Evolutionary conservation across 306 rosid species (phyloP).

Genomic region (Medicago ruthenica): DNA sequence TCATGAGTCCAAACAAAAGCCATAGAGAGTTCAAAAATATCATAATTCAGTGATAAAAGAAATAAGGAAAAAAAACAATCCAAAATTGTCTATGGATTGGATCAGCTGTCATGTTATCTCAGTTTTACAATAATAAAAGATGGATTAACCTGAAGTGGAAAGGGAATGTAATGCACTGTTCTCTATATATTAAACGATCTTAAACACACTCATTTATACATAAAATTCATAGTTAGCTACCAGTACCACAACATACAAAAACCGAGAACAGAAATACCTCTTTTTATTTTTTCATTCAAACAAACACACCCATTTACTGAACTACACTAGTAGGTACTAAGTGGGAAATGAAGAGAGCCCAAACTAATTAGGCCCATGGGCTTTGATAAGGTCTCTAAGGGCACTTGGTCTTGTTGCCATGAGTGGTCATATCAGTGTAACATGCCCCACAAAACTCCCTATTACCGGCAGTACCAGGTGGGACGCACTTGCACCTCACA

Average conservation of each 20-base stretch:
- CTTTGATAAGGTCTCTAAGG: constrained; percentile 34
- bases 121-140: background rate
- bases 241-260: background rate
- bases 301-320: background rate
- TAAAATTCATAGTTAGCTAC: background rate
- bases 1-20: no score
- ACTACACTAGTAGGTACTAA: background rate
- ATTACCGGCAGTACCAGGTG: constrained; percentile 74
- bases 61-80: no score
- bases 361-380: constrained; percentile 8
- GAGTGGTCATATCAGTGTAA: constrained; percentile 73
- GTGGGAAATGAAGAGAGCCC: background rate
- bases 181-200: background rate
- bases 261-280: background rate
- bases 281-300: background rate
- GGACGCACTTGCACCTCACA: constrained; percentile 71
- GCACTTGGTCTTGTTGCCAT: constrained; percentile 64
- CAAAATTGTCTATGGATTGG: background rate
- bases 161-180: background rate
- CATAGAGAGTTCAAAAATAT: no score
- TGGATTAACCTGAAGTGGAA: background rate
- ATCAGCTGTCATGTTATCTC: background rate
- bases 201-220: background rate
- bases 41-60: no score
- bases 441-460: constrained; percentile 73